Conservation (phyloP, 2,329 filamentous ascomycete genomes). For the Pseudogymnoascus sp. region DNA sequence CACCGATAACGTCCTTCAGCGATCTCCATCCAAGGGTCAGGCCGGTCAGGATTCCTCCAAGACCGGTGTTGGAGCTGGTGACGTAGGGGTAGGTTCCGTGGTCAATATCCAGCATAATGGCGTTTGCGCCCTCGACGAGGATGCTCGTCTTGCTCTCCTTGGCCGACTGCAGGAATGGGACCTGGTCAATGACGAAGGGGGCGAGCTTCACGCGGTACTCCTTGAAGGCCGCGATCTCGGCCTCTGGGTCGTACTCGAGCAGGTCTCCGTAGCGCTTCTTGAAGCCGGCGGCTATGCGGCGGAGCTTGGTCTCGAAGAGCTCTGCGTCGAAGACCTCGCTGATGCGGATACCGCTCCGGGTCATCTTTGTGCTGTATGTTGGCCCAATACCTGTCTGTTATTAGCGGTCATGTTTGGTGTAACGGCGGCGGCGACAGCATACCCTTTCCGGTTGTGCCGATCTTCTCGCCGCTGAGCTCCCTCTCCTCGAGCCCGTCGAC, state of each 20-base stretch:
- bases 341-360: constrained; percentile 56
- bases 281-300: constrained; percentile 52
- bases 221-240: constrained; percentile 56
- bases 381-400: constrained; percentile 38
- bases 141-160: constrained; percentile 52
- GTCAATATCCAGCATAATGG: constrained; percentile 57
- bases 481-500: constrained; percentile 61
- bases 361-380: constrained; percentile 52
- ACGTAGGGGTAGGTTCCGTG: constrained; percentile 49
- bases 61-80: constrained; percentile 41
- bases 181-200: constrained; percentile 53
- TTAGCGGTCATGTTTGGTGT: constrained; percentile 38
- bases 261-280: constrained; percentile 62
- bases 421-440: constrained; percentile 28
- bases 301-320: constrained; percentile 57
- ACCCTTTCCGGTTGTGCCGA: constrained; percentile 37
- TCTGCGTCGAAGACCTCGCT: constrained; percentile 59
- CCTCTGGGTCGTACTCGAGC: constrained; percentile 57
- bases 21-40: constrained; percentile 39
- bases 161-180: constrained; percentile 53
- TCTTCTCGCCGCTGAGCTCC: constrained; percentile 36
- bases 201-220: constrained; percentile 48
- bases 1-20: constrained; percentile 53
- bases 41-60: constrained; percentile 55
- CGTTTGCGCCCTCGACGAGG: constrained; percentile 61